These are phyloP conservation scores for Typha latifolia DNA, from an alignment of 176 grass and related monocot genomes.

Conservation along the genomic window DNA sequence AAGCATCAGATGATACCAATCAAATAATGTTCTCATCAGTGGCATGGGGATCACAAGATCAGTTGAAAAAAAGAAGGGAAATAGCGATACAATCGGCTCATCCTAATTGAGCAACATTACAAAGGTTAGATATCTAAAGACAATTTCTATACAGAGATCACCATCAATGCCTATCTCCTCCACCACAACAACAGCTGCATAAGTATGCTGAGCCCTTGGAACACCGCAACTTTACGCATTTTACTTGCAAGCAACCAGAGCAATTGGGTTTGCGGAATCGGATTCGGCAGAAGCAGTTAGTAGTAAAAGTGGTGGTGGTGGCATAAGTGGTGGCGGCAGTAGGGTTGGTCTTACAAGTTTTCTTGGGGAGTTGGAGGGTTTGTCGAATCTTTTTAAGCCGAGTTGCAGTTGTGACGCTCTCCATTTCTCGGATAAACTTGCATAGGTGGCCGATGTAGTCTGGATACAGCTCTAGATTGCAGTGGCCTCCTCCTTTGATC, in stretches of 20 bases:
- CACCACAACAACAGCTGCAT: slow-evolving; percentile 13
- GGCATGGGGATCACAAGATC: too few relatives aligned
- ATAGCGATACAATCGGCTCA: too few relatives aligned
- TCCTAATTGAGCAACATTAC: too few relatives aligned
- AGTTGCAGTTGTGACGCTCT: slow-evolving; percentile 53
- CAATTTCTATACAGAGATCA: background rate
- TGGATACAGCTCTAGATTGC: slow-evolving; percentile 94
- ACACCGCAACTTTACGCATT: slow-evolving; percentile 10
- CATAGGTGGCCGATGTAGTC: slow-evolving; percentile 88
- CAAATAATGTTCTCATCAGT: too few relatives aligned
- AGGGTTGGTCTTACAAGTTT: slow-evolving; percentile 7
- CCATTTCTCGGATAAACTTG: slow-evolving; percentile 82
- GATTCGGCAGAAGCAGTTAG: slow-evolving; percentile 74
- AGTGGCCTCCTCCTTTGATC: slow-evolving; percentile 98
- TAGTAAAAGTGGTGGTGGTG: slow-evolving; percentile 67
- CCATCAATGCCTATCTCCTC: slow-evolving; percentile 5
- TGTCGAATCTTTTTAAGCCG: slow-evolving; percentile 85
- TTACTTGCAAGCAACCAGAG: slow-evolving; percentile 22
- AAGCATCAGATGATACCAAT: too few relatives aligned
- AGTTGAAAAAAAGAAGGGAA: too few relatives aligned
- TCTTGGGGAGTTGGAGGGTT: slow-evolving; percentile 37
- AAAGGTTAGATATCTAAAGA: slow-evolving; percentile 2
- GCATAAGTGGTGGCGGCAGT: background rate
- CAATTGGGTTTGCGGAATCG: slow-evolving; percentile 58
- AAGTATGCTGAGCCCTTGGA: slow-evolving; percentile 5